A percentile compares a stretch with the other conserved stretches of the same genome.
phyloP scores from a whole-genome alignment of 2,329 filamentous ascomycete genomes.

The Beauveria medogensis region DNA sequence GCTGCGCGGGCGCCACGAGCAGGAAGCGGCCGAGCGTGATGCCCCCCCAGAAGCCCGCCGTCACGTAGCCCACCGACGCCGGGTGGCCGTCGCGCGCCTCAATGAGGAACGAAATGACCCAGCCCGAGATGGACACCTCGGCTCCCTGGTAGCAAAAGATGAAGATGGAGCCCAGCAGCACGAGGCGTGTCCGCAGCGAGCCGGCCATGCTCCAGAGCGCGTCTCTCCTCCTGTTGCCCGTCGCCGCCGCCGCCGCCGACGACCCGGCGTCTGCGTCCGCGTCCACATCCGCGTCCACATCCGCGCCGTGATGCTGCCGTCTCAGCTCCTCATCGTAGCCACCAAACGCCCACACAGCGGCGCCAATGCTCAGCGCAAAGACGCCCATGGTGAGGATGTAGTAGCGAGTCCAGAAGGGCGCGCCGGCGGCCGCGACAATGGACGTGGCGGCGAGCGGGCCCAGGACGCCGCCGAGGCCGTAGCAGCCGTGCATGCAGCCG shows the following conservation, averaged over 20 bases:
- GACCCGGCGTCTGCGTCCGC: conserved; percentile 12
- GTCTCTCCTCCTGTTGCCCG: conserved; percentile 13
- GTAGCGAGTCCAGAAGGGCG: conserved; percentile 58
- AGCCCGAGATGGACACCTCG: conserved; percentile 76
- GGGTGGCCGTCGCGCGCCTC: conserved; percentile 62
- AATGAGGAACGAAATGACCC: conserved; percentile 82
- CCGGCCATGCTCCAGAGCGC: conserved; percentile 37
- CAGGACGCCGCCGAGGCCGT: conserved; percentile 56
- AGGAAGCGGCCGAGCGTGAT: conserved; percentile 70
- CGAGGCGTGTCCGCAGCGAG: conserved; percentile 45
- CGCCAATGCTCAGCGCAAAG: conserved; percentile 45
- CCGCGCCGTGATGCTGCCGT: conserved; percentile 10
- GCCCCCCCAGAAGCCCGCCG: conserved; percentile 62
- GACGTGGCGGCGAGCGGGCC: conserved; percentile 69
- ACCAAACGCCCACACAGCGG: conserved; percentile 61
- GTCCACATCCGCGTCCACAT: no score
- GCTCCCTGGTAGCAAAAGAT: conserved; percentile 82
- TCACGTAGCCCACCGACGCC: conserved; percentile 69
- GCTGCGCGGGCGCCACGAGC: conserved; percentile 57
- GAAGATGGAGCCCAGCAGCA: conserved; percentile 69
- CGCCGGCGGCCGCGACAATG: conserved; percentile 51
- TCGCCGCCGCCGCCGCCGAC: conserved; percentile 26
- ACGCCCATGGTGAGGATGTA: conserved; percentile 60
- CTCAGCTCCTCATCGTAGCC: conserved; percentile 55
- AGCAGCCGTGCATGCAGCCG: conserved; percentile 59